phyloP scores from a whole-genome alignment of 164 flowering plant genomes.

The Nymphaea colorata region DNA sequence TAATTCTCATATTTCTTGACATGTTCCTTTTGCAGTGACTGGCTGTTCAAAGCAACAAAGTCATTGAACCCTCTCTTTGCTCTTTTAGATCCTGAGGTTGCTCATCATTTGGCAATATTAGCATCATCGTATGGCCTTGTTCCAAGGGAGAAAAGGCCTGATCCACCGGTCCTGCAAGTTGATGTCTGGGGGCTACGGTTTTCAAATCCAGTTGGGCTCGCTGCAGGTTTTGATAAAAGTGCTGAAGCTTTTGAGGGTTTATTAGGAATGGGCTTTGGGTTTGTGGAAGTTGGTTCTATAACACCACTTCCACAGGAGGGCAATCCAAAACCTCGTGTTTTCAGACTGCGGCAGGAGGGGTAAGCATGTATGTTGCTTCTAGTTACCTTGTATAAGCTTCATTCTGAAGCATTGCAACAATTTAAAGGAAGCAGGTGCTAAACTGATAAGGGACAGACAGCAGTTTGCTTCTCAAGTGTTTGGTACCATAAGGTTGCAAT shows the following conservation, averaged over 20 bases:
- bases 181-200: constrained; percentile 95
- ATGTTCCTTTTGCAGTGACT: constrained; percentile 51
- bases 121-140: constrained; percentile 97
- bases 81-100: constrained; percentile 76
- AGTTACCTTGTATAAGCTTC: background rate
- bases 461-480: no score
- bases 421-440: no score
- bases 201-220: constrained; percentile 89
- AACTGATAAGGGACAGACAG: no score
- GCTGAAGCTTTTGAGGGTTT: constrained; percentile 99
- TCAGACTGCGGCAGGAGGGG: constrained; percentile 82
- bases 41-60: constrained; percentile 92
- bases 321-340: constrained; percentile 92
- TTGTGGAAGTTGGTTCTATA: constrained; percentile 96
- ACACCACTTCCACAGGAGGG: constrained; percentile 98
- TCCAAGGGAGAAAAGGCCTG: constrained; percentile 89
- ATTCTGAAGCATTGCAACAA: no score
- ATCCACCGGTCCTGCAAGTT: constrained; percentile 55
- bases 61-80: constrained; percentile 97
- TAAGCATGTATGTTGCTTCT: constrained; percentile 25
- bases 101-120: constrained; percentile 68
- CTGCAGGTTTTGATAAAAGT: constrained; percentile 99
- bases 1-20: no score
- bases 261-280: constrained; percentile 90
- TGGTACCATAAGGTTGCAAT: no score